A percentile compares a stretch with the other conserved stretches of the same genome.
Conservation (phyloP, 306 rosid genomes). For the Rosa chinensis region DNA sequence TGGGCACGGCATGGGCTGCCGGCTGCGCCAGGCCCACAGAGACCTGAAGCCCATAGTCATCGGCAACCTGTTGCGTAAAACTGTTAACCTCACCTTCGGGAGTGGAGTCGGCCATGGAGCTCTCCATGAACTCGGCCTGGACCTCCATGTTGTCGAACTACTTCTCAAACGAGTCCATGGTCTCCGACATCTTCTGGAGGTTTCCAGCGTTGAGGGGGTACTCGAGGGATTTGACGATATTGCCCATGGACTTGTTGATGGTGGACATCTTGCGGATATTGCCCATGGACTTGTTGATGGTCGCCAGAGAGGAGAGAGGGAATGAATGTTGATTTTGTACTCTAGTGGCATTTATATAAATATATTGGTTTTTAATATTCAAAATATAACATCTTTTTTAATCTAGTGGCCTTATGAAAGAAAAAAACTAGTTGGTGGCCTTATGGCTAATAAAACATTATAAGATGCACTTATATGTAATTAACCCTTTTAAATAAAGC, state of each 20-base stretch:
- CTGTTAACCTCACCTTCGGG: conserved; percentile 96
- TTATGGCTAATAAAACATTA: no score
- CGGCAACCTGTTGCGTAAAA: conserved; percentile 96
- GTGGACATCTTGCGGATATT: conserved; percentile 85
- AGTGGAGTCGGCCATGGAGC: conserved; percentile 96
- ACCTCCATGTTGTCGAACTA: conserved; percentile 98
- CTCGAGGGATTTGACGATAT: conserved; percentile 80
- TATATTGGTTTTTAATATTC: no score
- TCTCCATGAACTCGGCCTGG: conserved; percentile 96
- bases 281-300: conserved; percentile 86
- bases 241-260: conserved; percentile 83
- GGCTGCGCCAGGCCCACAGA: conserved; percentile 89
- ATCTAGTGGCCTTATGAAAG: no score
- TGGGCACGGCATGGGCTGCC: conserved; percentile 78
- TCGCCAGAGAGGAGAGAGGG: not conserved
- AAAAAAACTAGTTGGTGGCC: no score
- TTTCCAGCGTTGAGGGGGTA: conserved; percentile 70
- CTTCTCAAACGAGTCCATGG: conserved; percentile 92
- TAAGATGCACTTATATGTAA: no score
- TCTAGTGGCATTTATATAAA: no score
- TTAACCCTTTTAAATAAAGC: no score
- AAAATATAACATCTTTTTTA: no score
- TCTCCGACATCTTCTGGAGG: conserved; percentile 96
- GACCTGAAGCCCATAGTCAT: conserved; percentile 92
- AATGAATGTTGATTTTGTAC: no score